These are phyloP conservation scores for Cyberlindnera misumaiensis DNA, from an alignment of 805 yeast species.

Conservation along the genomic window DNA sequence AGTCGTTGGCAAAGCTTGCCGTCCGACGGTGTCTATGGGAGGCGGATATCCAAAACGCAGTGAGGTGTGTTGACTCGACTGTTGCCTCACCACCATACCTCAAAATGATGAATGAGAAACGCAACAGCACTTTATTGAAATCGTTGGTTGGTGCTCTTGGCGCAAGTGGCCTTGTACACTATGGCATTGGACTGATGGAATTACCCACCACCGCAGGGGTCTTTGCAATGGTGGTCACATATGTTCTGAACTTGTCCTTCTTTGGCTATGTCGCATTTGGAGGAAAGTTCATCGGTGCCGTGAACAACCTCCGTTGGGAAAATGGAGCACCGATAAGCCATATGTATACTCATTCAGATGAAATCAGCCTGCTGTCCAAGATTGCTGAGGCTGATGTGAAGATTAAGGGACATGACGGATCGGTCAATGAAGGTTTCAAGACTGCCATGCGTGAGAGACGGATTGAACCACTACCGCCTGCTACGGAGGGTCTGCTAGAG, in stretches of 20 bases:
- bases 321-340: slow-evolving; percentile 57
- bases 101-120: slow-evolving; percentile 25
- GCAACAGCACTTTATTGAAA: slow-evolving; percentile 28
- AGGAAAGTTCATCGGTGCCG: slow-evolving; percentile 45
- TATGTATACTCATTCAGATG: slow-evolving; percentile 62
- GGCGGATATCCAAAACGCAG: slow-evolving; percentile 31
- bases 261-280: slow-evolving; percentile 42
- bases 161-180: slow-evolving; percentile 38
- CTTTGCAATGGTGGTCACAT: slow-evolving; percentile 42
- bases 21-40: slow-evolving; percentile 11
- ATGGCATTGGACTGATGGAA: slow-evolving; percentile 29
- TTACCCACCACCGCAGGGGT: slow-evolving; percentile 24
- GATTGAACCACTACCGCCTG: slow-evolving; percentile 34
- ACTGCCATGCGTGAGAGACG: slow-evolving; percentile 4
- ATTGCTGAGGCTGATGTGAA: slow-evolving; percentile 53
- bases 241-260: slow-evolving; percentile 40
- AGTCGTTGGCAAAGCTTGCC: slow-evolving; percentile 4
- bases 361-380: slow-evolving; percentile 57
- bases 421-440: slow-evolving; percentile 12
- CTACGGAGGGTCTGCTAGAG: slow-evolving; percentile 60
- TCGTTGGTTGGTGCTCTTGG: slow-evolving; percentile 29
- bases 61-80: slow-evolving; percentile 53
- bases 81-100: slow-evolving; percentile 51
- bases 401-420: slow-evolving; percentile 17
- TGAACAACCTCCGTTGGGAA: slow-evolving; percentile 53